Conservation (phyloP, 345 rosid species). For the Pseudoturritis turrita region DNA sequence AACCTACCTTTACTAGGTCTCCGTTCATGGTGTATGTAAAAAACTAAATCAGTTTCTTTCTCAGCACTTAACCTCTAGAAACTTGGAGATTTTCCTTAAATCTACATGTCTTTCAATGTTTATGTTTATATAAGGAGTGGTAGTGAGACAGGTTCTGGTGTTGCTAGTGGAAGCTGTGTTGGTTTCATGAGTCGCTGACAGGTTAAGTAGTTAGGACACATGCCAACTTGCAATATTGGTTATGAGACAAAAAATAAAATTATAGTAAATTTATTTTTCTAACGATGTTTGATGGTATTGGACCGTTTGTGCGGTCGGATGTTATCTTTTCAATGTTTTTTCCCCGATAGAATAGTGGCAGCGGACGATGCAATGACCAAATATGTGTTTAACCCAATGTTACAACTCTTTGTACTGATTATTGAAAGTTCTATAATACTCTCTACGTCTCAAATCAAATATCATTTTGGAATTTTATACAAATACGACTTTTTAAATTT, state of each 20-base stretch:
- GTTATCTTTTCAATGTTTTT: slow-evolving; percentile 10
- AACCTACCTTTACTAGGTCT: background rate
- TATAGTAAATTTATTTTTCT: background rate
- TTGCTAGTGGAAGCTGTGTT: slow-evolving; percentile 21
- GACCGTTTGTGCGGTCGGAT: slow-evolving; percentile 24
- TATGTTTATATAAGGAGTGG: slow-evolving; percentile 4
- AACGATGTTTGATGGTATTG: slow-evolving; percentile 21
- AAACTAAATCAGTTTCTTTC: background rate
- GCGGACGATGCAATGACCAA: background rate
- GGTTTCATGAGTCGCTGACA: slow-evolving; percentile 9
- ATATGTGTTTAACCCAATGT: background rate
- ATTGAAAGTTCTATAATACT: too few relatives aligned
- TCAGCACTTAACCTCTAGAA: background rate
- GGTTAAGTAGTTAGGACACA: slow-evolving; percentile 23
- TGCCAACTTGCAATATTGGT: slow-evolving; percentile 24
- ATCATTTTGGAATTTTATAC: too few relatives aligned
- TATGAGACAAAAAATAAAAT: background rate
- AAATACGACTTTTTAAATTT: too few relatives aligned
- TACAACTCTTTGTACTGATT: too few relatives aligned
- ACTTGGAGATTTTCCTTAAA: background rate
- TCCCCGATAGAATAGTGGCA: slow-evolving; percentile 2
- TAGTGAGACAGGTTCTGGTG: background rate
- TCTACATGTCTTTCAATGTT: background rate
- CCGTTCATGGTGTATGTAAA: background rate
- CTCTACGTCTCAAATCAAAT: too few relatives aligned